Percentiles rank a stretch among this genome's conserved stretches.
These are phyloP conservation scores for Penicillium sp. DNA, from an alignment of 2,329 filamentous ascomycete genomes.

Conservation along the genomic window DNA sequence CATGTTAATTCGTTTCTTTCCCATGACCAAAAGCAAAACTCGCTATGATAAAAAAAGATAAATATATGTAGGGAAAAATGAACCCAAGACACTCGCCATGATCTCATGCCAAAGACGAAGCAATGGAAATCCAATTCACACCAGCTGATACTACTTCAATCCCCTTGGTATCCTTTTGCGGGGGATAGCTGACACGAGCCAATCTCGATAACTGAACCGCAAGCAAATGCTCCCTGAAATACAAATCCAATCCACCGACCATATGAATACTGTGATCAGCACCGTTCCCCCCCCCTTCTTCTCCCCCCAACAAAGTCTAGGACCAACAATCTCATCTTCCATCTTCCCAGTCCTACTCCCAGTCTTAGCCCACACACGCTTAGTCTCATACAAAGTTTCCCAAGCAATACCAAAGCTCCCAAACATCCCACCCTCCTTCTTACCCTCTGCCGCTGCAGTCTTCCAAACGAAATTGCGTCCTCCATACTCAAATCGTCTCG, in stretches of 20 bases:
- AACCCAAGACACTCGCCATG: background rate
- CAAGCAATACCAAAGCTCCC: slow-evolving; percentile 9
- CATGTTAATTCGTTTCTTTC: background rate
- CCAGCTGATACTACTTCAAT: slow-evolving; percentile 8
- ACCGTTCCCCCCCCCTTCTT: slow-evolving; percentile 12
- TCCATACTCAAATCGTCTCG: slow-evolving; percentile 17
- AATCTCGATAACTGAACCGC: slow-evolving; percentile 16
- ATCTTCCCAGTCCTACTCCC: slow-evolving; percentile 16
- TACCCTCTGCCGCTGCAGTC: slow-evolving; percentile 5
- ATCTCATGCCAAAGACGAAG: background rate
- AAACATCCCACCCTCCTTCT: slow-evolving; percentile 11
- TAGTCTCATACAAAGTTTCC: slow-evolving; percentile 20
- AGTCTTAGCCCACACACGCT: slow-evolving; percentile 16
- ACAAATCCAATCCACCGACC: slow-evolving; percentile 13
- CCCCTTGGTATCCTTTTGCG: slow-evolving; percentile 13
- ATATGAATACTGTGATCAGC: slow-evolving; percentile 15
- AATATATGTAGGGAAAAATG: background rate
- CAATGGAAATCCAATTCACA: slow-evolving; percentile 1
- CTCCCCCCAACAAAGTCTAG: slow-evolving; percentile 16
- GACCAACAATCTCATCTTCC: slow-evolving; percentile 16
- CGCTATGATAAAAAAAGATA: background rate
- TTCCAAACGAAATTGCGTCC: slow-evolving; percentile 21
- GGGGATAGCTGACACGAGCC: slow-evolving; percentile 12
- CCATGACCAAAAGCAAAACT: background rate
- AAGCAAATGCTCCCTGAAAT: slow-evolving; percentile 19